Conservation (phyloP, 1,284 basidiomycete genomes). For the Anthracocystis panici-leucophaei region DNA sequence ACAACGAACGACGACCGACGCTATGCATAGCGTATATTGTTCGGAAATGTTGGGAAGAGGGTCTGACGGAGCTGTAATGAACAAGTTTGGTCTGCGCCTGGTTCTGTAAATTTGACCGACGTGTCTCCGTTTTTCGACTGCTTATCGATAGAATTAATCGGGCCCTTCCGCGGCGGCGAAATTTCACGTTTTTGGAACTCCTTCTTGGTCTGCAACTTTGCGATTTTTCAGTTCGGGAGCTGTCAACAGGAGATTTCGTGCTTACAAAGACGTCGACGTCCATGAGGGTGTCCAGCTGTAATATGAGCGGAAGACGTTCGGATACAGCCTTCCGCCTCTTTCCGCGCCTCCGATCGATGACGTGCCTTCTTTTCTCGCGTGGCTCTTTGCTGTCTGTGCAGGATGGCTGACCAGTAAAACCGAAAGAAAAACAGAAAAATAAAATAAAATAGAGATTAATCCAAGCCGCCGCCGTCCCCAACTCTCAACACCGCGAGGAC, state of each 20-base stretch:
- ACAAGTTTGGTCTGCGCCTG: neutral
- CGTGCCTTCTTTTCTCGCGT: neutral
- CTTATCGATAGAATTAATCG: slow-evolving; percentile 34
- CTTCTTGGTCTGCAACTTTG: no score
- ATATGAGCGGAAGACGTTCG: neutral
- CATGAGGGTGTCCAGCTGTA: no score
- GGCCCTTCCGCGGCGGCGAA: slow-evolving; percentile 21
- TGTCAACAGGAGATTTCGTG: no score
- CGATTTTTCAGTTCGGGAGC: no score
- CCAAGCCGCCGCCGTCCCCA: neutral
- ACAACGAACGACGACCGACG: neutral
- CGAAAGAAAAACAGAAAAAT: neutral
- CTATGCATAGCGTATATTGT: neutral
- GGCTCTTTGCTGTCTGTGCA: neutral
- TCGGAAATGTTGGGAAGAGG: slow-evolving; percentile 44
- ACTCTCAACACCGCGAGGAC: slow-evolving; percentile 5
- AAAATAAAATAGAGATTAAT: neutral
- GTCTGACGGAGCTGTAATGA: slow-evolving; percentile 15
- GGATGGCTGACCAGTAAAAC: neutral
- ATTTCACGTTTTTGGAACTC: neutral
- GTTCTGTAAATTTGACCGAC: slow-evolving; percentile 29
- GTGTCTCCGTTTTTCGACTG: neutral
- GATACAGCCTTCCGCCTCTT: slow-evolving; percentile 14
- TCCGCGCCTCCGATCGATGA: slow-evolving; percentile 14
- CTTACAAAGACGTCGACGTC: no score